Percentiles rank a stretch among this genome's conserved stretches.
phyloP scores from a whole-genome alignment of 148 eudicot species.

The Oxyria digyna region DNA sequence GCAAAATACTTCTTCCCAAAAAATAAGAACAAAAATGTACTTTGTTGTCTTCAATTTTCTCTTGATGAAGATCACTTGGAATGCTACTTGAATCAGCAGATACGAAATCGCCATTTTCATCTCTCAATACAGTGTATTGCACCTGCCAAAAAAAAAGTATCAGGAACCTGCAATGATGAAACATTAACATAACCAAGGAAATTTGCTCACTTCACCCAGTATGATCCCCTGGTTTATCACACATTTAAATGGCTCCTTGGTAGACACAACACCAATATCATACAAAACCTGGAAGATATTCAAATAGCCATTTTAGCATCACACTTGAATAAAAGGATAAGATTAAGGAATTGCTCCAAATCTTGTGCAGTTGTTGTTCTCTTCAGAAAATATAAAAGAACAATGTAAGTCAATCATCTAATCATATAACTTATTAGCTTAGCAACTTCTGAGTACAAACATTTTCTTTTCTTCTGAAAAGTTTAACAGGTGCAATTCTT shows the following conservation, averaged over 20 bases:
- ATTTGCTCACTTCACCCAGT: slow-evolving; percentile 76
- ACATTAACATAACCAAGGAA: slow-evolving; percentile 1
- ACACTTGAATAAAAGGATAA: neutral
- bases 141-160: slow-evolving; percentile 39
- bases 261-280: slow-evolving; percentile 89
- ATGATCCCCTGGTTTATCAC: slow-evolving; percentile 99
- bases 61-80: slow-evolving; percentile 39
- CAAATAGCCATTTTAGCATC: neutral
- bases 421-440: neutral
- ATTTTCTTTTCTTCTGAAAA: neutral
- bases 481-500: neutral
- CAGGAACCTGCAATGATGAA: slow-evolving; percentile 12
- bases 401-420: neutral
- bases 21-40: slow-evolving; percentile 25
- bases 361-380: neutral
- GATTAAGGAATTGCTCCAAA: neutral
- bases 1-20: too few relatives aligned
- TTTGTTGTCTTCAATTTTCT: slow-evolving; percentile 57
- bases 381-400: neutral
- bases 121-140: slow-evolving; percentile 65
- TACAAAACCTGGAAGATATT: slow-evolving; percentile 63
- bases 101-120: slow-evolving; percentile 51
- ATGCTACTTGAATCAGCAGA: slow-evolving; percentile 56
- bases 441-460: neutral
- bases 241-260: slow-evolving; percentile 97